Evolutionary conservation across 768 basidiomycete genomes (phyloP).

Genomic region (Lactarius hengduanensis): DNA sequence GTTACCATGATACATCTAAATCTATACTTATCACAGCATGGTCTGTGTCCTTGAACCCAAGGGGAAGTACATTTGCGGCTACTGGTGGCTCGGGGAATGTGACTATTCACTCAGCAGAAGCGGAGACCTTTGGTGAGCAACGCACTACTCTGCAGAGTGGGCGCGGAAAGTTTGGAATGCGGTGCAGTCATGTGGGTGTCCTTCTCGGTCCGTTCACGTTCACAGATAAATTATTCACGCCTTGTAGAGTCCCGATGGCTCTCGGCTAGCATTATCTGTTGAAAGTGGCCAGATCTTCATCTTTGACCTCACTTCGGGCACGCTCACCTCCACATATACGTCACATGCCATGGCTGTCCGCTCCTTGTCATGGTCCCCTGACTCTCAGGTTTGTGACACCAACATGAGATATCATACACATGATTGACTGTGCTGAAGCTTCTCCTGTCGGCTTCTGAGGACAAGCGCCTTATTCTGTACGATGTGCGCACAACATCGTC

Average conservation of each 20-base stretch:
- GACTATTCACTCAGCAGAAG: constrained; percentile 65
- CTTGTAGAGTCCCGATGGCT: constrained; percentile 85
- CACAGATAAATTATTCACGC: constrained; percentile 6
- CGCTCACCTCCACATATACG: constrained; percentile 68
- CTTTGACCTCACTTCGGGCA: constrained; percentile 71
- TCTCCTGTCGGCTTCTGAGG: constrained; percentile 87
- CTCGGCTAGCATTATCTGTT: constrained; percentile 73
- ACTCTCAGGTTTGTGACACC: constrained; percentile 66
- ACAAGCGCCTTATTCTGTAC: constrained; percentile 86
- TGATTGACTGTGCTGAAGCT: constrained; percentile 46
- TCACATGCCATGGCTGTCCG: constrained; percentile 92
- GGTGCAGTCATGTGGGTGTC: constrained; percentile 60
- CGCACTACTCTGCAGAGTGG: constrained; percentile 60
- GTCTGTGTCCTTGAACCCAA: constrained; percentile 80
- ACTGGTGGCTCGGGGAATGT: constrained; percentile 72
- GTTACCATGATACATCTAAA: neutral
- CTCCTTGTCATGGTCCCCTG: constrained; percentile 84
- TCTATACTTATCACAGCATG: constrained; percentile 52
- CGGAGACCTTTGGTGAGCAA: constrained; percentile 65
- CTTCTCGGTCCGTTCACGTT: neutral
- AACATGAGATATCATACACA: constrained; percentile 4
- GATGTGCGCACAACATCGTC: constrained; percentile 75
- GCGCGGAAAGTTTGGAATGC: constrained; percentile 75
- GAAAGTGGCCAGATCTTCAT: constrained; percentile 89
- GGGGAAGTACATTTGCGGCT: constrained; percentile 69